Conservation (phyloP, 2,329 filamentous ascomycete species). For the Neurospora sp. region DNA sequence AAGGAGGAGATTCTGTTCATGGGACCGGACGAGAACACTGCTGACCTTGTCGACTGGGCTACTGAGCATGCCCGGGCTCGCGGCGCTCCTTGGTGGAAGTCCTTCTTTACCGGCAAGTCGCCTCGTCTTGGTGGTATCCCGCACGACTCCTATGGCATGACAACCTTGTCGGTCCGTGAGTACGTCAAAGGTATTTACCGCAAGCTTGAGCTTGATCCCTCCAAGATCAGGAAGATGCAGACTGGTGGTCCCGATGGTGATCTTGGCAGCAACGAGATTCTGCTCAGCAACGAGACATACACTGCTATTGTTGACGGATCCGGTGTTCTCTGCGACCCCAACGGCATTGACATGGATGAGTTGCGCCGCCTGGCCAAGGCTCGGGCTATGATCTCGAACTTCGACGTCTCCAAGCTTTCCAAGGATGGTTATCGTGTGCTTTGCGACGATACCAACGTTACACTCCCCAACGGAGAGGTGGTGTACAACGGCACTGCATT, state of each 20-base stretch:
- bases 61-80: slow-evolving; percentile 83
- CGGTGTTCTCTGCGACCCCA: slow-evolving; percentile 86
- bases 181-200: slow-evolving; percentile 96
- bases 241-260: slow-evolving; percentile 96
- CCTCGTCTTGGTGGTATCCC: slow-evolving; percentile 93
- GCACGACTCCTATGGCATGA: slow-evolving; percentile 96
- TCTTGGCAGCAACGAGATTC: slow-evolving; percentile 93
- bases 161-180: slow-evolving; percentile 88
- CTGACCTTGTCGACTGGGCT: slow-evolving; percentile 96
- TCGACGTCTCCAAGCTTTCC: slow-evolving; percentile 77
- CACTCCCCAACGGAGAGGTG: slow-evolving; percentile 76
- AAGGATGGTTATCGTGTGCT: slow-evolving; percentile 82
- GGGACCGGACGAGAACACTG: slow-evolving; percentile 98
- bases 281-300: slow-evolving; percentile 93
- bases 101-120: slow-evolving; percentile 98
- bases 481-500: slow-evolving; percentile 88
- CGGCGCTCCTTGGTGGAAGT: slow-evolving; percentile 98
- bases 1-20: slow-evolving; percentile 97
- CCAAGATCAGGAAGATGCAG: slow-evolving; percentile 84
- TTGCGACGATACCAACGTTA: slow-evolving; percentile 82
- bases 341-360: slow-evolving; percentile 78
- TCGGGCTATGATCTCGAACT: slow-evolving; percentile 83
- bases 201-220: slow-evolving; percentile 83
- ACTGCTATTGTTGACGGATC: slow-evolving; percentile 92
- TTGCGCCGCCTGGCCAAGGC: slow-evolving; percentile 74